Base-by-base conservation (phyloP, 345 rosid genomes). In the Camelina hispida region DNA sequence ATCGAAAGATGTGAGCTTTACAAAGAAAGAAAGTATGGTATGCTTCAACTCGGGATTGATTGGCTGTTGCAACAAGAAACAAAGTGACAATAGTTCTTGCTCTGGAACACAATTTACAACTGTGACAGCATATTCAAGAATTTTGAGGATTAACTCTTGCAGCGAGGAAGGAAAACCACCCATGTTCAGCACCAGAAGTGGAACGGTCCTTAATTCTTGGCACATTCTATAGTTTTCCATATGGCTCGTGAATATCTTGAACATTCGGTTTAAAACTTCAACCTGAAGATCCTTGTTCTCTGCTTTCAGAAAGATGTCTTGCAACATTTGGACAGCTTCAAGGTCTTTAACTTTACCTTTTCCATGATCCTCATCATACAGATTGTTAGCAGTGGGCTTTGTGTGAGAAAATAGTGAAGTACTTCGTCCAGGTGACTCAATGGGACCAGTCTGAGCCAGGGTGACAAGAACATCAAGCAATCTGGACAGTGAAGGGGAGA, bases 261-360 rank as follows among this genome's bases (percentile, higher is more conserved):
- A 94, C 88, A 94, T 86, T 83, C 97, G 83, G 84, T 87, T 87
- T 69, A 92, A 81, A 63, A 94, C 97, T 87, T 94, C 99, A 51
- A 87, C 89, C 90, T 90, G 99, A 71, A 94, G 83, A 72, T 84
- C 88, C 72, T 78, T 80, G 75, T 76, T 84, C 76, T 86, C 85
- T 62, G 96, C 97, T 83, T 94, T 94, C 53, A 94, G 93, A 74
- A 90, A 91, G 67, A 94, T 90, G 73, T 94, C 97, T 73, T 90
- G 99, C 83, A 94, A 72, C 91, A 92, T 87, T 84, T 91, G 99
- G 66, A 94, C 91, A 59, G 99, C 99, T 84, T 94, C 97, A 79
- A 94, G 96, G 85, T 94, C 99, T 83, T 90, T 94, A 54, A 94
- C 92, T 84, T 89, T 90, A 76, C 67, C 78, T 72, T 74, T 86